Evolutionary conservation across 805 yeast genomes (phyloP), one percentile per base, ranked within the genome.

Genomic region (Yarrowia deformans): DNA sequence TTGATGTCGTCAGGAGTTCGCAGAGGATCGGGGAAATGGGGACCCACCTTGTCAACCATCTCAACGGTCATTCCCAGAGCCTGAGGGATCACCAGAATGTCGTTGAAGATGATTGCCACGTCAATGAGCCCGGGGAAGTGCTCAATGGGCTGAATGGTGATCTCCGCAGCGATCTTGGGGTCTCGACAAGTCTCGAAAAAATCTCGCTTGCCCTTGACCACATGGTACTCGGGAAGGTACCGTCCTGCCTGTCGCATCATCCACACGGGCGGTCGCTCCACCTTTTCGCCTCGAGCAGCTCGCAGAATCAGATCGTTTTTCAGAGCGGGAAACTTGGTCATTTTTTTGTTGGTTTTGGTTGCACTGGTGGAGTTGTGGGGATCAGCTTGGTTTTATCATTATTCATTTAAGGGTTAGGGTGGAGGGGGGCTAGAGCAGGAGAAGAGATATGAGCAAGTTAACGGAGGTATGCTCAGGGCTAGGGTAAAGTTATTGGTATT

Each of bases 241-340:
- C 98, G 84, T 19, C 98, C 98, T n/a, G 98, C 98, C 82, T 93
- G 98, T 80, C 98, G 87, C 98, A 93, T 93, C 73, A 93, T 90
- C 98, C 98, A 95, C 71, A 95, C 87, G 19, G 99, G 99, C 1
- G 99, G 98, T 77, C 99, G 87, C 80, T 95, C 98, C 49, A 94
- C 98, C 70, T 81, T 81, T 77, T 94, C 97, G 66, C 90, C 81
- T 75, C 67, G 84, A 12, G 98, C 98, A 3, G 98, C 97, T 74
- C 99, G 84, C 72, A 95, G 82, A 45, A 95, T 90, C 75, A 94
- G 83, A 77, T 95, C 99, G 80, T 95, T 95, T 79, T 93, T 86
- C 77, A 93, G 82, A 16, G 63, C 61, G 37, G 69, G 69, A n/a
- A 66, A 52, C n/a, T 49, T 29, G 37, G 55, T 34, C 66, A 60